Base-by-base conservation (phyloP, 2,329 filamentous ascomycete genomes). In the Aureobasidium sp. region DNA sequence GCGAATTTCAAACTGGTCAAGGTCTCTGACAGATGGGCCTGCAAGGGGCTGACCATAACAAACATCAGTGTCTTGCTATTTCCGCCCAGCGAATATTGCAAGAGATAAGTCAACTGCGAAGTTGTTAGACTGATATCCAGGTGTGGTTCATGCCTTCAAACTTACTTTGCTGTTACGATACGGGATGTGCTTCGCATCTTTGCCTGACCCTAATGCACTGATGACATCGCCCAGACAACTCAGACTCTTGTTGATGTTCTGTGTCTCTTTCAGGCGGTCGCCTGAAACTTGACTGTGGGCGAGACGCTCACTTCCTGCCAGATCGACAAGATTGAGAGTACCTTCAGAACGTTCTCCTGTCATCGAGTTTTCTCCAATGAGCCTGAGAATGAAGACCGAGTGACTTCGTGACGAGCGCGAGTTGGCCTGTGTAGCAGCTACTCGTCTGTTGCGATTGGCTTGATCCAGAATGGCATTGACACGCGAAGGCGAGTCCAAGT, bases 61-160 rank as follows among this genome's bases (percentile, higher is more conserved):
- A 99, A 96, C 94, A 99, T 99, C 69, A 99, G 87, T 0, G 94
- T 99, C 78, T 97, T 96, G 68, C 89, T 94, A 29, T 68, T 97
- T 17, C 94, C 94, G 4, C 94, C 93, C 8, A 99, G 80, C 3
- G 91, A 96, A 72, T 94, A 95, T 83, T 97, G 91, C 41, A 99
- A 82, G 51, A 99, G 82, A 71, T 97, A 96, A 9, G 94, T 99
- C 67, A 99, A 82, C 83, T 88, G 55, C 2, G 14, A 17, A 53
- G 1, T 17, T 44, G 59, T 65, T 58, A 58, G 53, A 34, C 29
- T 5, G 5, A 3, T 29, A 29, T 48, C 6, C 22, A 47, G 22
- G 9, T 12, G 36, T 29, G 36, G 5, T 5, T 34, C 2, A 20
- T 22, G 22, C 11, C 11, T 11, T 25, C 39, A 1, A 25, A 71